Evolutionary conservation across 495 filamentous ascomycete species (phyloP).

Genomic region (Hypoxylon lienhwacheense): DNA sequence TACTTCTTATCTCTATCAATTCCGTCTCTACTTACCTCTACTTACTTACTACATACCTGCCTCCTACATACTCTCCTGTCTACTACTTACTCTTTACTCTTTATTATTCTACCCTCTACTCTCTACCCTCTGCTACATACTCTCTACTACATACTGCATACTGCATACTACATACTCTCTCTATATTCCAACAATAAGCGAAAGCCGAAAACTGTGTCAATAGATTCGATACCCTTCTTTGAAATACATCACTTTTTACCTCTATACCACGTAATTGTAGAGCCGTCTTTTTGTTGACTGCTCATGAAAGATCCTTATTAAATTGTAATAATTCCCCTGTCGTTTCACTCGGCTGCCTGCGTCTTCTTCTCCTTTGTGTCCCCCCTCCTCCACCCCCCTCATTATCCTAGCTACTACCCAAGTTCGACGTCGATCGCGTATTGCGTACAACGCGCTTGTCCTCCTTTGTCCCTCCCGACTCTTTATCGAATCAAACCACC

Average conservation of each 20-base stretch:
- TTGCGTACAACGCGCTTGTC: slow-evolving; percentile 35
- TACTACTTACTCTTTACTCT: no score
- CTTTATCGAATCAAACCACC: slow-evolving; percentile 14
- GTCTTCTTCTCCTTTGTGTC: slow-evolving; percentile 26
- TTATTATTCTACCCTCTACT: no score
- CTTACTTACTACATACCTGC: background rate
- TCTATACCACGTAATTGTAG: no score
- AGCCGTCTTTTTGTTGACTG: slow-evolving; percentile 1
- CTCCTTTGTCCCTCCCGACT: slow-evolving; percentile 27
- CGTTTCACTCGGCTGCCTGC: slow-evolving; percentile 22
- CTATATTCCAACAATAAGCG: no score
- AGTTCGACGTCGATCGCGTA: slow-evolving; percentile 32
- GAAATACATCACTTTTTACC: background rate
- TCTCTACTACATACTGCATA: no score
- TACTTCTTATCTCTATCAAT: background rate
- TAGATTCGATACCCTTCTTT: slow-evolving; percentile 1
- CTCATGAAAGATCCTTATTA: slow-evolving; percentile 13
- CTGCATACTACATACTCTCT: background rate
- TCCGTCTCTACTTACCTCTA: background rate
- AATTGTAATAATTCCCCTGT: slow-evolving; percentile 14
- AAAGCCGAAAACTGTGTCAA: no score
- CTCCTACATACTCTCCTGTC: background rate
- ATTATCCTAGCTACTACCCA: slow-evolving; percentile 1
- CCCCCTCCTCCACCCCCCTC: slow-evolving; percentile 9
- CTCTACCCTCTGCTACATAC: no score